Conservation (phyloP, 345 rosid genomes). For the Jatropha curcas region DNA sequence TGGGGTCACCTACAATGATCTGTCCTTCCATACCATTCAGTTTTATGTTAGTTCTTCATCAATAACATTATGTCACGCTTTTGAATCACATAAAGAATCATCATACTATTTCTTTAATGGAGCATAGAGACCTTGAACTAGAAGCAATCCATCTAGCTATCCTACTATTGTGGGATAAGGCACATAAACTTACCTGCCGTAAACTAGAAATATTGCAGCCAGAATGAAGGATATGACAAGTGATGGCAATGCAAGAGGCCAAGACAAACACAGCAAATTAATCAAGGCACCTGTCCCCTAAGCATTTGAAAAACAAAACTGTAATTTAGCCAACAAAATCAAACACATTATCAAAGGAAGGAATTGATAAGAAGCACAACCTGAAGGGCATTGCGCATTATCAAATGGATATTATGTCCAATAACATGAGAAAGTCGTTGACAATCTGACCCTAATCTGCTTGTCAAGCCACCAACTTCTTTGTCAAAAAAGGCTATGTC, state of each 20-base stretch:
- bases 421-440: slow-evolving; percentile 48
- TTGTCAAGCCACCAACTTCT: slow-evolving; percentile 53
- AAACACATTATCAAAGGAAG: neutral
- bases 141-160: neutral
- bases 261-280: slow-evolving; percentile 50
- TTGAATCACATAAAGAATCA: neutral
- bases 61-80: no score
- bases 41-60: no score
- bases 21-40: no score
- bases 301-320: slow-evolving; percentile 13
- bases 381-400: slow-evolving; percentile 53
- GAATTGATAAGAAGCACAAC: slow-evolving; percentile 24
- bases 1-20: no score
- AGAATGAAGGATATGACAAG: slow-evolving; percentile 40
- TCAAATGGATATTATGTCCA: slow-evolving; percentile 47
- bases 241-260: slow-evolving; percentile 58
- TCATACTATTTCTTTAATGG: neutral
- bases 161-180: slow-evolving; percentile 2
- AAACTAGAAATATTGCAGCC: slow-evolving; percentile 39
- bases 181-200: slow-evolving; percentile 46
- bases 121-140: neutral
- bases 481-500: slow-evolving; percentile 50
- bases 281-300: slow-evolving; percentile 59
- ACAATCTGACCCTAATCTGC: slow-evolving; percentile 61
- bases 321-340: neutral